phyloP scores from a whole-genome alignment of 2,329 filamentous ascomycete species.

The Botryotinia calthae region DNA sequence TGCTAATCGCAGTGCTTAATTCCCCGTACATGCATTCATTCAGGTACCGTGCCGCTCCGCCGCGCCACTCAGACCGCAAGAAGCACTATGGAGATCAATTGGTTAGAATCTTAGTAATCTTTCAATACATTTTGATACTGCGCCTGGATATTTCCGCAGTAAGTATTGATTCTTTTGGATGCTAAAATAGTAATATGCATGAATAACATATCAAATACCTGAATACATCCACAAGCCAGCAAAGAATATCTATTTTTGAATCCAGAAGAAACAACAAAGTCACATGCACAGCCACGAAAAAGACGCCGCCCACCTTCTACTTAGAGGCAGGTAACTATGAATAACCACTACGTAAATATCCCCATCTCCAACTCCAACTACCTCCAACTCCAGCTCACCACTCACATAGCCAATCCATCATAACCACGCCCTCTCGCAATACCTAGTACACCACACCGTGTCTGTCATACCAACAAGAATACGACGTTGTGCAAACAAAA shows the following conservation, averaged over 20 bases:
- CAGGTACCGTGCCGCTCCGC: not conserved
- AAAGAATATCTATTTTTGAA: not conserved
- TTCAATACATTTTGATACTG: not conserved
- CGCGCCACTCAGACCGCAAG: not conserved
- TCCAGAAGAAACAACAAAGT: not conserved
- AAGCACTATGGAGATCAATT: not conserved
- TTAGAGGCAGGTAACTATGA: not conserved
- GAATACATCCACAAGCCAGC: not conserved
- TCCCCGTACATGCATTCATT: not conserved
- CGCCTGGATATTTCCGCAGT: not conserved
- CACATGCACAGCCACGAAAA: not conserved
- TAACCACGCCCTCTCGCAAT: not conserved
- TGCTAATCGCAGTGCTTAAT: not conserved
- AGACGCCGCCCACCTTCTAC: not conserved
- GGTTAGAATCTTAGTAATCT: not conserved
- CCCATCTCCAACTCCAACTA: not conserved
- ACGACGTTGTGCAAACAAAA: not conserved
- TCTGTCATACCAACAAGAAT: not conserved
- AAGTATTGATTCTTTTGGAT: not conserved
- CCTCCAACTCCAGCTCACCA: not conserved
- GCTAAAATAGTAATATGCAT: not conserved
- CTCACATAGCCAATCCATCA: not conserved
- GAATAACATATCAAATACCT: not conserved
- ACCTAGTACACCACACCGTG: not conserved
- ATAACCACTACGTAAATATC: not conserved